phyloP scores from a whole-genome alignment of 2,329 filamentous ascomycete genomes.

The Fusarium liriodendri region DNA sequence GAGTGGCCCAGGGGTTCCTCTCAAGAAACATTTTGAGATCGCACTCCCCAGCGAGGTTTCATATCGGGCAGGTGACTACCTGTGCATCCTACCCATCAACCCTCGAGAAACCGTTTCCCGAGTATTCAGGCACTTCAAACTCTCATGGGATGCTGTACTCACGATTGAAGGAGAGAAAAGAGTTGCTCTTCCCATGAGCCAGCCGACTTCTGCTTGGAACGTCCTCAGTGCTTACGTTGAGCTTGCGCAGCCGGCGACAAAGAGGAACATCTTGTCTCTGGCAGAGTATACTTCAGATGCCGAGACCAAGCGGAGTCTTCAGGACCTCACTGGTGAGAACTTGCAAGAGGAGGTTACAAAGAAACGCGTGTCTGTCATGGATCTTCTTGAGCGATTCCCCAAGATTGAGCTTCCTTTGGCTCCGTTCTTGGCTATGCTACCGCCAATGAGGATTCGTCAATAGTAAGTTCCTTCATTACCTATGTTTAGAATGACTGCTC shows the following conservation, averaged over 20 bases:
- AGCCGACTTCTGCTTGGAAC: slow-evolving; percentile 67
- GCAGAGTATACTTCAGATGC: slow-evolving; percentile 48
- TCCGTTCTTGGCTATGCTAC: slow-evolving; percentile 71
- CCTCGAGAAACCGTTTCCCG: slow-evolving; percentile 67
- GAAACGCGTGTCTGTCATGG: slow-evolving; percentile 67
- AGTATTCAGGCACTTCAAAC: slow-evolving; percentile 69
- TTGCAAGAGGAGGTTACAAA: slow-evolving; percentile 53
- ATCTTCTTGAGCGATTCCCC: slow-evolving; percentile 69
- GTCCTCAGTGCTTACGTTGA: slow-evolving; percentile 76
- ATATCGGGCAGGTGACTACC: slow-evolving; percentile 77
- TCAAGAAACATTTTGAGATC: slow-evolving; percentile 71
- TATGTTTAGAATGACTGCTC: neutral
- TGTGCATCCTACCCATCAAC: slow-evolving; percentile 76
- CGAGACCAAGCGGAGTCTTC: slow-evolving; percentile 46
- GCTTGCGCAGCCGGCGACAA: slow-evolving; percentile 74
- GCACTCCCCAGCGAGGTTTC: slow-evolving; percentile 69
- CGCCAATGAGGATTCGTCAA: slow-evolving; percentile 64
- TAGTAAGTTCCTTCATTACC: slow-evolving; percentile 29
- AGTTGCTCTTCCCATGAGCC: slow-evolving; percentile 61
- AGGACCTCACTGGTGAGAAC: slow-evolving; percentile 52
- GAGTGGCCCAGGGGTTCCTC: slow-evolving; percentile 55
- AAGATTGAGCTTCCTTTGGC: slow-evolving; percentile 65
- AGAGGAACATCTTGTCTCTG: slow-evolving; percentile 53
- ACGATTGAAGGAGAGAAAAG: slow-evolving; percentile 62
- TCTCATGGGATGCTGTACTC: slow-evolving; percentile 69